Percentiles rank a stretch among this genome's conserved stretches.
Evolutionary conservation across 2,329 filamentous ascomycete species (phyloP).

Genomic region (Parascedosporium putredinis): DNA sequence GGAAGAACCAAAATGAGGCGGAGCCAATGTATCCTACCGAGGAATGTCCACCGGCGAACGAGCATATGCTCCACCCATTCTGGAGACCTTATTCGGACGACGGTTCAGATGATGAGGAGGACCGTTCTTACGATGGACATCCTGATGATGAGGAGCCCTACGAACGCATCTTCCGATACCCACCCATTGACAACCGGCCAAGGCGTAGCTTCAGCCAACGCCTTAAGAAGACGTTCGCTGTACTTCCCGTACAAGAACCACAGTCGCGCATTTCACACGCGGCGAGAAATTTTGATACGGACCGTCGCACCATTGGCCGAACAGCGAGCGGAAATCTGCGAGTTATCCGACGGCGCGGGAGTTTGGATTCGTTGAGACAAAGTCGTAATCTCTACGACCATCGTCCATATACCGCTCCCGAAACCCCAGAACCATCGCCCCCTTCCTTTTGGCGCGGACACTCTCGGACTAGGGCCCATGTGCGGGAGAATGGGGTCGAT

Average conservation of each 20-base stretch:
- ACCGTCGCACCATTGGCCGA: conserved; percentile 48
- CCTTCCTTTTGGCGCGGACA: conserved; percentile 7
- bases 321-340: conserved; percentile 50
- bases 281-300: conserved; percentile 26
- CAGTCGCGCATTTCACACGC: conserved; percentile 22
- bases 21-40: conserved; percentile 28
- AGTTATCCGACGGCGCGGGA: conserved; percentile 44
- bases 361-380: conserved; percentile 30
- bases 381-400: conserved; percentile 12
- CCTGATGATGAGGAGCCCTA: conserved; percentile 25
- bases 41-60: conserved; percentile 38
- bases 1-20: conserved; percentile 18
- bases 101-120: conserved; percentile 10
- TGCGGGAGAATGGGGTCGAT: not conserved
- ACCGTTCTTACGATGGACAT: conserved; percentile 19
- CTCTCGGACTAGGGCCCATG: not conserved
- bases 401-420: conserved; percentile 24
- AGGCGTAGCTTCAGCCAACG: conserved; percentile 38
- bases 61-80: conserved; percentile 46
- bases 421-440: not conserved
- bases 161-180: conserved; percentile 33
- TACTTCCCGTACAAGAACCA: conserved; percentile 40
- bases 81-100: conserved; percentile 45
- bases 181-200: conserved; percentile 38
- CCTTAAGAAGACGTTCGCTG: conserved; percentile 50